Conservation (phyloP, 768 basidiomycete genomes). For the Nevesoporus exiguus region DNA sequence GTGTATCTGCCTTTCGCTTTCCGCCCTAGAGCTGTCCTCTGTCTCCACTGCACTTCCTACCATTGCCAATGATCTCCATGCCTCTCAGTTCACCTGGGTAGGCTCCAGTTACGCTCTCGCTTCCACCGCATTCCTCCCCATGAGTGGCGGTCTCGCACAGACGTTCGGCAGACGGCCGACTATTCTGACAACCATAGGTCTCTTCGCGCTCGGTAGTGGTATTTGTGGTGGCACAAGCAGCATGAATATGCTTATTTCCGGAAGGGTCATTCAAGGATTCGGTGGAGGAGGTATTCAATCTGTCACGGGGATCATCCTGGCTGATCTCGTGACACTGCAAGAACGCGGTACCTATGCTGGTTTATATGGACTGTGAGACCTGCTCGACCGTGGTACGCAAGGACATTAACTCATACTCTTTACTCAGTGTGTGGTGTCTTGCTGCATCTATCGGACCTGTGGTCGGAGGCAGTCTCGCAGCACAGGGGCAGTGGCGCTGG, state of each 20-base stretch:
- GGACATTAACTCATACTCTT: background rate
- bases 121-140: too few relatives aligned
- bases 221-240: background rate
- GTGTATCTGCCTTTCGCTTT: too few relatives aligned
- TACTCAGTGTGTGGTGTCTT: background rate
- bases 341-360: background rate
- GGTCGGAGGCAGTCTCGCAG: background rate
- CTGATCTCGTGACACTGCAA: background rate
- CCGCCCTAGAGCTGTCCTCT: too few relatives aligned
- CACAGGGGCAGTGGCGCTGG: background rate
- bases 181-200: background rate
- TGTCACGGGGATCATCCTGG: background rate
- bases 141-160: background rate
- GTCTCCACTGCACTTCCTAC: background rate
- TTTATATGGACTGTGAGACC: background rate
- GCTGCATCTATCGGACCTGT: background rate
- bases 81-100: background rate
- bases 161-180: background rate
- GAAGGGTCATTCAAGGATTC: background rate
- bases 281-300: background rate
- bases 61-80: background rate
- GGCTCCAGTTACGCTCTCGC: background rate
- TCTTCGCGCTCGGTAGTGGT: background rate
- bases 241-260: background rate
- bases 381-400: background rate